Percentiles rank a stretch among this genome's conserved stretches.
Conservation (phyloP, 306 rosid genomes). For the Macrotyloma uniflorum region DNA sequence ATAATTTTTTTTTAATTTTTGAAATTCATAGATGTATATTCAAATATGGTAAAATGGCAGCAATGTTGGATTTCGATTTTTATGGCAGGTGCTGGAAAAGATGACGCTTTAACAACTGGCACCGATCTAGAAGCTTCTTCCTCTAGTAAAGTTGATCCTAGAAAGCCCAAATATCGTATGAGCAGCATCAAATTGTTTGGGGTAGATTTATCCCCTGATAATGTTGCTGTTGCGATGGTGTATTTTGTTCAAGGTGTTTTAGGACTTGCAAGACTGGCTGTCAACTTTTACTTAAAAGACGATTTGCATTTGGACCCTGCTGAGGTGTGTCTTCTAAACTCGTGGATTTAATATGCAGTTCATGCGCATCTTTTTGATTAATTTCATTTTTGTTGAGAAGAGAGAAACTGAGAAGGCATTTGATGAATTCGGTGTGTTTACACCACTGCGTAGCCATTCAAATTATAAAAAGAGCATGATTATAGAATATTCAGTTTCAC, state of each 20-base stretch:
- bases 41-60: neutral
- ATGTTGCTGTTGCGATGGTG: constrained; percentile 91
- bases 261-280: constrained; percentile 95
- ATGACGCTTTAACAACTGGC: constrained; percentile 47
- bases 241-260: constrained; percentile 98
- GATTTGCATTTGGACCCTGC: constrained; percentile 97
- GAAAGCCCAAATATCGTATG: constrained; percentile 49
- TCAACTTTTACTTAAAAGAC: constrained; percentile 82
- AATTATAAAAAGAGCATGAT: too few relatives aligned
- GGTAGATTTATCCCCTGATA: constrained; percentile 87
- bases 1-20: neutral
- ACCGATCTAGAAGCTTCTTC: constrained; percentile 55
- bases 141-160: constrained; percentile 43
- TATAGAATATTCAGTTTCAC: too few relatives aligned
- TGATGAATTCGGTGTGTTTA: too few relatives aligned
- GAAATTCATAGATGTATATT: neutral
- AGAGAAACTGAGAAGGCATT: too few relatives aligned
- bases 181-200: constrained; percentile 63
- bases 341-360: constrained; percentile 27
- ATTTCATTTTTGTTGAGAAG: neutral
- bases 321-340: constrained; percentile 62
- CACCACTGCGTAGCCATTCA: too few relatives aligned
- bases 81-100: constrained; percentile 66
- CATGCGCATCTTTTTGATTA: constrained; percentile 1
- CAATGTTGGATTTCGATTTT: constrained; percentile 30